Conservation (phyloP, 2,329 filamentous ascomycete genomes). For the Thelonectria discophora region DNA sequence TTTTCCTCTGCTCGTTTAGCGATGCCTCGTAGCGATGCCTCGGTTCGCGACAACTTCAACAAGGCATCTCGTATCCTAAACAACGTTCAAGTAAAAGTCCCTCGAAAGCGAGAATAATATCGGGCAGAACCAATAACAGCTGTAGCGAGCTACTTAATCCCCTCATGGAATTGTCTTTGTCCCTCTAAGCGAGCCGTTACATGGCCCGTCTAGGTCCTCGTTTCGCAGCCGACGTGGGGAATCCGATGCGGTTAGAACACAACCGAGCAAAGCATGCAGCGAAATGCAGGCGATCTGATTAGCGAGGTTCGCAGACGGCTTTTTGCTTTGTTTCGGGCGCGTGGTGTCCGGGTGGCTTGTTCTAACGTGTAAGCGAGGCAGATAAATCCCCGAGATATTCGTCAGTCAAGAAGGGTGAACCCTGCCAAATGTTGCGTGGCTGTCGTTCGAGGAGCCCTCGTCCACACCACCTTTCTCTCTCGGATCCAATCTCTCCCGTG, state of each 20-base stretch:
- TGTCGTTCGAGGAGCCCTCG: neutral
- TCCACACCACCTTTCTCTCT: neutral
- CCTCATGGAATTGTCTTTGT: neutral
- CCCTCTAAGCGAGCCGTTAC: conserved; percentile 33
- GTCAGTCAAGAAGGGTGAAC: too few species aligned
- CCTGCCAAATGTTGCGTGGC: too few species aligned
- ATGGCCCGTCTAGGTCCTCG: conserved; percentile 27
- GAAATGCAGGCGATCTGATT: too few species aligned
- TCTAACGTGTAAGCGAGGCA: too few species aligned
- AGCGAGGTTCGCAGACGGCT: too few species aligned
- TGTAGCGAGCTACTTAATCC: neutral
- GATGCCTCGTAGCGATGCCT: neutral
- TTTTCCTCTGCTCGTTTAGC: neutral
- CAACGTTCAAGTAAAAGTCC: neutral
- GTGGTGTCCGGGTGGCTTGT: too few species aligned
- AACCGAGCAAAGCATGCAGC: conserved; percentile 1
- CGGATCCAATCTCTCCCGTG: conserved; percentile 28
- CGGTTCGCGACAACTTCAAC: neutral
- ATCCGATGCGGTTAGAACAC: conserved; percentile 1
- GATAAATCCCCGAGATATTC: too few species aligned
- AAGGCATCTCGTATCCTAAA: neutral
- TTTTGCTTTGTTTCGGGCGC: too few species aligned
- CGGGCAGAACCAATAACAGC: neutral
- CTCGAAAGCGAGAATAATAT: neutral
- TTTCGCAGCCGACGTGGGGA: conserved; percentile 40